phyloP scores from a whole-genome alignment of 345 rosid genomes.

The Noccaea caerulescens region DNA sequence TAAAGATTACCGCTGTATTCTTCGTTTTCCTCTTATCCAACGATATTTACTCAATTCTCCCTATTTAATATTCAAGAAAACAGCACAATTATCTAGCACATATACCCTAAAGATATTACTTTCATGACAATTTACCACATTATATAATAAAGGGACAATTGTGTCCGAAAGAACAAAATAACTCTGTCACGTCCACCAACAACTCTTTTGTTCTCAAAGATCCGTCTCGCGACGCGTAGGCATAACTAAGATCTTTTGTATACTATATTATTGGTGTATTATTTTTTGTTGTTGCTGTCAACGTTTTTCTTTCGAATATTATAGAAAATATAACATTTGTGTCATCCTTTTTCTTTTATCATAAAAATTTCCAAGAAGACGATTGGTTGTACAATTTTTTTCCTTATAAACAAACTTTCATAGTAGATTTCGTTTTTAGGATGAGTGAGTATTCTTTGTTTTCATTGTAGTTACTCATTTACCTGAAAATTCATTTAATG shows the following conservation, averaged over 20 bases:
- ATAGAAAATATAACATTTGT: not conserved
- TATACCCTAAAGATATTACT: not conserved
- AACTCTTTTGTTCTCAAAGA: not conserved
- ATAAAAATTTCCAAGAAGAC: not conserved
- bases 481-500: no score
- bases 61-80: no score
- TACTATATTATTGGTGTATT: not conserved
- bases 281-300: not conserved
- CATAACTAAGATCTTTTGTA: not conserved
- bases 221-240: not conserved
- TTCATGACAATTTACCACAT: not conserved
- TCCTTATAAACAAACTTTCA: no score
- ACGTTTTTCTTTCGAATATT: not conserved
- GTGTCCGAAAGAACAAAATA: not conserved
- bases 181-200: slow-evolving; percentile 6
- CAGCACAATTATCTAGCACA: no score
- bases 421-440: no score
- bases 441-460: no score
- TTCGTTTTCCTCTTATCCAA: no score
- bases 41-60: no score
- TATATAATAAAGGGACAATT: not conserved
- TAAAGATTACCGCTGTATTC: no score
- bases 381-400: no score
- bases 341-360: not conserved
- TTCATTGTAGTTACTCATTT: no score